Evolutionary conservation across 805 yeast species (phyloP), one percentile per base, ranked within the genome.

Genomic region (Ogataea thermomethanolica): DNA sequence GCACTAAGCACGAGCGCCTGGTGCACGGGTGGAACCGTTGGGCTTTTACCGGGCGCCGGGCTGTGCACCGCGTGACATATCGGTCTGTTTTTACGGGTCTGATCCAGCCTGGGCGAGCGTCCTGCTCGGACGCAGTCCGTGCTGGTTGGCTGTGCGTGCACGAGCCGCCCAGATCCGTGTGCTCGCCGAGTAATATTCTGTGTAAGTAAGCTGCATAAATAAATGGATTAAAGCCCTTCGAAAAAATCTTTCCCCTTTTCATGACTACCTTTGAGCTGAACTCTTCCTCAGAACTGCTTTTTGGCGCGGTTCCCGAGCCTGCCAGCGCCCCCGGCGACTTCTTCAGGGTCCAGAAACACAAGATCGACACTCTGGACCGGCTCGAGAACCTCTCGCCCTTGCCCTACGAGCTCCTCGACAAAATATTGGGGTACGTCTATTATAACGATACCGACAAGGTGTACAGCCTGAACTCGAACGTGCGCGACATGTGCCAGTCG

Each of bases 321-420:
- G n/a, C 35, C 7, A 13, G 27, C 22, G 8, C 44, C 7, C 51
- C 51, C 11, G 46, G 45, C 34, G 50, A 49, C 29, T 49, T 48
- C 38, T 39, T 44, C 20, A 36, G 44, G 8, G 41, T 41, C 7
- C 50, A 49, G 32, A 44, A 39, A n/a, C 37, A 35, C 25, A 46
- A 49, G 28, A 3, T 17, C 20, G 20, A 17, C 5, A 17, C 20
- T 17, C 44, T 45, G 15, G 51, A 48, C 15, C 39, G 37, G 14
- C 29, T 41, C 12, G 38, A 33, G 14, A 38, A 33, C 9, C 35
- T 54, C 27, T 44, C 52, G 1, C 63, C 62, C 2, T 53, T 63
- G 25, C 63, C 67, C 4, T 49, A 55, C 9, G 68, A 63, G 40
- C 35, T 63, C 3, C 49, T 62, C 7, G 62, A 61, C 42, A 58